Base-by-base conservation (phyloP, 495 filamentous ascomycete genomes). In the Neurospora intermedia region DNA sequence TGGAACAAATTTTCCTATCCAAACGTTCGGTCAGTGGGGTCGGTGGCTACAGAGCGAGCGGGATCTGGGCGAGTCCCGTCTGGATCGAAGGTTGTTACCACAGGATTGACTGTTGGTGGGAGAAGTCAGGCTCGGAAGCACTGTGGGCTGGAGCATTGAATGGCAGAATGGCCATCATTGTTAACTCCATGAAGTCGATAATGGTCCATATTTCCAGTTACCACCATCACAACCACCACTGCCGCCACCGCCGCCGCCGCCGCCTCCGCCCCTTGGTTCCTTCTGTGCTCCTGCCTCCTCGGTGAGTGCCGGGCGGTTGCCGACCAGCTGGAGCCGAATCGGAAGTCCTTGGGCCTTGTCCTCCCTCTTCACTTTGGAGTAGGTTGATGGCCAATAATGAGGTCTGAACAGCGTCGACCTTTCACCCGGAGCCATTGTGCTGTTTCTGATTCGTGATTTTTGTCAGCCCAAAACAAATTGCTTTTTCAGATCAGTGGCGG, bases 21-120 rank as follows among this genome's bases (percentile, higher is more conserved):
- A 40, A 77, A 76, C 74, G 75, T 76, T 78, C 77, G 69, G 76
- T 74, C 76, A 75, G 76, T 72, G 74, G 70, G 70, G 69, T 76
- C 41, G 27, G 23, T 20, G 54, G 70, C 70, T 59, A 59, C 40
- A 13, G 43, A 72, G 31, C 70, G 18, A 35, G 35, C 35, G 45
- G 35, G 15, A 66, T 66, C 27, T 62, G 27, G 54, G 54, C 54
- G 27, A 62, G 54, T 35, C 40, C 40, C 40, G 40, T 41, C 54
- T 35, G 15, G 54, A 66, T 62, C 54, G 27, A 62, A 27, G 27
- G 27, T 27, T 27, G 54, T 62, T 62, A 62, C 54, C 27, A 62
- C 54, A 16, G 6, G 13, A 62, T 62, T 15, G 54, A 15, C 54
- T 66, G 27, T 66, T 66, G 27, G 27, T 35, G 54, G 54, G 54